Percentiles rank a stretch among this genome's conserved stretches.
phyloP scores from a whole-genome alignment of 75 land plant genomes.

The Azolla pinnata region DNA sequence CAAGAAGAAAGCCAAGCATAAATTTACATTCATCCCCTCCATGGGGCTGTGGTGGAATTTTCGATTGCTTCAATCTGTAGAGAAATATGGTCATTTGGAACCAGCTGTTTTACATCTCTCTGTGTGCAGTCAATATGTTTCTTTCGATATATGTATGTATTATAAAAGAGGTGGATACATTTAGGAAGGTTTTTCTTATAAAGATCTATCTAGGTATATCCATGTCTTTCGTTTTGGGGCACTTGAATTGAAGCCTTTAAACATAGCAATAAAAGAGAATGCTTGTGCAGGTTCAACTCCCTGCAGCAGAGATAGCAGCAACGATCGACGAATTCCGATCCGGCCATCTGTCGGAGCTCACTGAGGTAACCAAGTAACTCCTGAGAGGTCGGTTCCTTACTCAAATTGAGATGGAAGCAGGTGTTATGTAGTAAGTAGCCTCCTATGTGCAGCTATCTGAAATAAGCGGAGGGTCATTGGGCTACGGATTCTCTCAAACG shows the following conservation, averaged over 20 bases:
- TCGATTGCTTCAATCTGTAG: too few species aligned
- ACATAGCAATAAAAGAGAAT: conserved; percentile 4
- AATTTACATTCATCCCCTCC: too few species aligned
- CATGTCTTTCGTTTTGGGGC: too few species aligned
- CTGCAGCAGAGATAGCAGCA: conserved; percentile 80
- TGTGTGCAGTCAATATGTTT: neutral
- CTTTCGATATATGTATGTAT: too few species aligned
- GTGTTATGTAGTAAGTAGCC: neutral
- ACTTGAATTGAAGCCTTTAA: neutral
- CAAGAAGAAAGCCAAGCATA: too few species aligned
- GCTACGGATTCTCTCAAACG: conserved; percentile 74
- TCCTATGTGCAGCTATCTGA: conserved; percentile 60
- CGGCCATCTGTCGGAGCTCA: conserved; percentile 84
- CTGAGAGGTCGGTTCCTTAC: neutral
- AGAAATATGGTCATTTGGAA: too few species aligned
- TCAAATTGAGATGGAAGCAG: neutral
- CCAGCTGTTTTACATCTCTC: too few species aligned
- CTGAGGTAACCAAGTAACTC: conserved; percentile 50
- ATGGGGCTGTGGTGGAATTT: too few species aligned
- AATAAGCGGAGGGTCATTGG: conserved; percentile 77
- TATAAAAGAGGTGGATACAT: too few species aligned
- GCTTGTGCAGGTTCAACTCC: conserved; percentile 68
- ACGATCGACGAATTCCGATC: conserved; percentile 85
- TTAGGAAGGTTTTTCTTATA: too few species aligned
- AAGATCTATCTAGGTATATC: too few species aligned